Base-by-base conservation (phyloP, 805 yeast genomes). In the Alloascoidea hylecoeti region DNA sequence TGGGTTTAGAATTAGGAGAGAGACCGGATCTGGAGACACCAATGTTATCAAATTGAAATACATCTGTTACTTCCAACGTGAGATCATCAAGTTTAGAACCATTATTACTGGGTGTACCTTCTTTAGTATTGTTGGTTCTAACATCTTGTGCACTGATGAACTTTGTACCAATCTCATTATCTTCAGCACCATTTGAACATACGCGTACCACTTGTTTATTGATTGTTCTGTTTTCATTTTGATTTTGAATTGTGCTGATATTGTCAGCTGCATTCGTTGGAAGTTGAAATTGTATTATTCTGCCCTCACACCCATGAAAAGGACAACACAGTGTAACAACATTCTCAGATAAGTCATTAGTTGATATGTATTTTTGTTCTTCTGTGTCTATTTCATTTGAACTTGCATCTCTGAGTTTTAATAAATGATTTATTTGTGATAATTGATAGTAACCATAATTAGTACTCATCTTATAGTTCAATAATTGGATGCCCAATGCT, bases 321-420 rank as follows among this genome's bases (percentile, higher is more conserved):
- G 30, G 30, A 23, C 30, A 23, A n/a, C 30, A 23, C 30, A 23
- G n/a, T 23, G 30, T 23, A 23, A 23, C 30, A 9, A n/a, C 30
- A n/a, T n/a, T n/a, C n/a, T n/a, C n/a, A n/a, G n/a, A n/a, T n/a
- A n/a, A n/a, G n/a, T n/a, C n/a, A n/a, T n/a, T n/a, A n/a, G n/a
- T n/a, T n/a, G n/a, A n/a, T n/a, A n/a, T n/a, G n/a, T n/a, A n/a
- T n/a, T n/a, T n/a, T n/a, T n/a, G n/a, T n/a, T n/a, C n/a, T n/a
- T n/a, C n/a, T n/a, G n/a, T n/a, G n/a, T n/a, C n/a, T n/a, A n/a
- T n/a, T n/a, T n/a, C n/a, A n/a, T n/a, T n/a, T n/a, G n/a, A n/a
- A n/a, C n/a, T n/a, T n/a, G n/a, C n/a, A n/a, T n/a, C n/a, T n/a
- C n/a, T n/a, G n/a, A n/a, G n/a, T n/a, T n/a, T n/a, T n/a, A n/a